A percentile compares a stretch with the other conserved stretches of the same genome.
Conservation (phyloP, 257 asterid genomes). For the Solanum ossicruentum region DNA sequence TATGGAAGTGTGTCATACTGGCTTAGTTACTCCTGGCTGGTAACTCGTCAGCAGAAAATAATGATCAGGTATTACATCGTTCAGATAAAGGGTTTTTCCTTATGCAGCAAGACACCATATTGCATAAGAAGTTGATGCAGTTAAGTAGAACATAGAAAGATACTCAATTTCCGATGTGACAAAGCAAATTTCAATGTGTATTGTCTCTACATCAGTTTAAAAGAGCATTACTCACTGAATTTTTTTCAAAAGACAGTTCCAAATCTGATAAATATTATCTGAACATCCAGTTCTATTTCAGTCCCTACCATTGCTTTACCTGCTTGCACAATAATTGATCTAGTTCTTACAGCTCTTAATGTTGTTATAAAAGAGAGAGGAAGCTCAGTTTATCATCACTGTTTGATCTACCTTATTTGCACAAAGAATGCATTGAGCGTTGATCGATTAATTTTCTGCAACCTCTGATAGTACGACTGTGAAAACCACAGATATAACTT, state of each 20-base stretch:
- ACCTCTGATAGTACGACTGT: neutral
- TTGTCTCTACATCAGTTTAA: neutral
- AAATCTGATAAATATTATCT: neutral
- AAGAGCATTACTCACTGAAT: neutral
- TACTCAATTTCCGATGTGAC: neutral
- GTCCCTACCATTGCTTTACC: neutral
- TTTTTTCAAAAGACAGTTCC: neutral
- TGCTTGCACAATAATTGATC: neutral
- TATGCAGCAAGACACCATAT: neutral
- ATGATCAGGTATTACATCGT: neutral
- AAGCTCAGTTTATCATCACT: neutral
- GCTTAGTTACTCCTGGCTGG: neutral
- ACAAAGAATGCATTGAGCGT: neutral
- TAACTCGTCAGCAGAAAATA: neutral
- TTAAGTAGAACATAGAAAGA: neutral
- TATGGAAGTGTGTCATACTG: neutral
- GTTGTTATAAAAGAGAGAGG: neutral
- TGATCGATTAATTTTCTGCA: neutral
- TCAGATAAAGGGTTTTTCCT: neutral
- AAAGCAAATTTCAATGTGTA: neutral
- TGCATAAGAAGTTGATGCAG: neutral
- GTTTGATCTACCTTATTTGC: neutral
- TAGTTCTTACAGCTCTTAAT: neutral
- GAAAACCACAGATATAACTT: neutral
- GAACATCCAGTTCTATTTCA: neutral